phyloP scores from a whole-genome alignment of 108 stramenopile genomes.

The Nitzschia sp. region DNA sequence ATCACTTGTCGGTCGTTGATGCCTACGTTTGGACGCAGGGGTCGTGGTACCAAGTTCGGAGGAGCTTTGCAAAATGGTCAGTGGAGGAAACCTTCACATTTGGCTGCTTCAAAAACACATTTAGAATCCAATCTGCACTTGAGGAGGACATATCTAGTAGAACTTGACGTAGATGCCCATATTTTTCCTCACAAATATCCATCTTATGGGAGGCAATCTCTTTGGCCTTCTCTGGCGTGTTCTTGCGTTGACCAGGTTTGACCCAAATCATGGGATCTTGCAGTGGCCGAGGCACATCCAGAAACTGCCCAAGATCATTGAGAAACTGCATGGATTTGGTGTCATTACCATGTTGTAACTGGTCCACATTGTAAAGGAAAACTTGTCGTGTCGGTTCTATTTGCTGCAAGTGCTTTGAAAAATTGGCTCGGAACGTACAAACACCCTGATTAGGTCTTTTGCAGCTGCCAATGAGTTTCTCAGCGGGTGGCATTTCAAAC shows the following conservation, averaged over 20 bases:
- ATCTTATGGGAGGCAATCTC: slow-evolving; percentile 27
- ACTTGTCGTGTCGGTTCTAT: slow-evolving; percentile 26
- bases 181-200: slow-evolving; percentile 52
- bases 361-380: slow-evolving; percentile 50
- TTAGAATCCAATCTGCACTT: slow-evolving; percentile 46
- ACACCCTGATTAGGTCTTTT: slow-evolving; percentile 31
- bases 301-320: slow-evolving; percentile 41
- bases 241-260: slow-evolving; percentile 28
- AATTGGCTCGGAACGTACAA: slow-evolving; percentile 69
- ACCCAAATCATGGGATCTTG: slow-evolving; percentile 35
- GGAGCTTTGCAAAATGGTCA: slow-evolving; percentile 25
- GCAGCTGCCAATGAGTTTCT: slow-evolving; percentile 41
- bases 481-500: slow-evolving; percentile 45
- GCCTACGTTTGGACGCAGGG: slow-evolving; percentile 33
- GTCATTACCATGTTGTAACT: slow-evolving; percentile 27
- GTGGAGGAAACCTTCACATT: slow-evolving; percentile 45
- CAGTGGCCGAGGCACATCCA: slow-evolving; percentile 29
- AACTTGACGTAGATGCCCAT: slow-evolving; percentile 33
- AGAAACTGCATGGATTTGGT: slow-evolving; percentile 21
- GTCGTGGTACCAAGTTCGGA: slow-evolving; percentile 44
- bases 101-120: slow-evolving; percentile 46
- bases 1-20: background rate
- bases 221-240: slow-evolving; percentile 18
- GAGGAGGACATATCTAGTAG: slow-evolving; percentile 31
- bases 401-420: slow-evolving; percentile 36